Conservation (phyloP, 2,329 filamentous ascomycete species). For the Xylaria multiplex region DNA sequence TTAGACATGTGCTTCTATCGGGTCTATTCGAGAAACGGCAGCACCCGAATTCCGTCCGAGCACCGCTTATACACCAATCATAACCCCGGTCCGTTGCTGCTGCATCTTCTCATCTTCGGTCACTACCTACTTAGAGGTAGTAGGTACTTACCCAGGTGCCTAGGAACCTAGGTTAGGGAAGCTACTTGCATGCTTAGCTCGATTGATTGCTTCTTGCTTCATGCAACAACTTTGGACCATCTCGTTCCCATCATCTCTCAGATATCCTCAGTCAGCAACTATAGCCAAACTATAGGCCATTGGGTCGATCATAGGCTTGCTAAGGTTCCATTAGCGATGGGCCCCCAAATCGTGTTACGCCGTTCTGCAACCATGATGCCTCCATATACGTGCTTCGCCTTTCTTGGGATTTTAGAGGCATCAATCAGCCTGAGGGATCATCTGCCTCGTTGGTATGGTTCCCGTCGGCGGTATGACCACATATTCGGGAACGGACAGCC, state of each 20-base stretch:
- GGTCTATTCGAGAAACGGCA: conserved; percentile 36
- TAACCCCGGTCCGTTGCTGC: conserved; percentile 26
- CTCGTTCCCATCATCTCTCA: conserved; percentile 7
- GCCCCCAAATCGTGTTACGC: conserved; percentile 23
- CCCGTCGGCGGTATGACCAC: conserved; percentile 31
- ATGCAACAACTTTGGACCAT: conserved; percentile 21
- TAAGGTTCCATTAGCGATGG: conserved; percentile 28
- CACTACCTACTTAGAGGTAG: no score
- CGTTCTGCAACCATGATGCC: conserved; percentile 18
- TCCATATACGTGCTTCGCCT: conserved; percentile 34
- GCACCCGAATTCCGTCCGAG: conserved; percentile 11
- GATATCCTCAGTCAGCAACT: not conserved
- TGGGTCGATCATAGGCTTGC: conserved; percentile 19
- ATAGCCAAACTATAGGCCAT: not conserved
- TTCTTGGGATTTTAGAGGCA: conserved; percentile 25
- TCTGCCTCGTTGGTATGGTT: conserved; percentile 32
- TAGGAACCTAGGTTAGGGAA: not conserved
- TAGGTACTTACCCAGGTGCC: not conserved
- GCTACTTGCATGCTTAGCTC: conserved; percentile 13
- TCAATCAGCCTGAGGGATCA: conserved; percentile 27
- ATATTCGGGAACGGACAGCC: conserved; percentile 31
- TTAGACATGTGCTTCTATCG: conserved; percentile 30
- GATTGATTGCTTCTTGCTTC: conserved; percentile 10
- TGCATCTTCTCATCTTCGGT: not conserved
- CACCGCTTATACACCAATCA: conserved; percentile 46